Evolutionary conservation across 495 filamentous ascomycete species (phyloP), one percentile per base, ranked within the genome.

Genomic region (Podospora anserina): DNA sequence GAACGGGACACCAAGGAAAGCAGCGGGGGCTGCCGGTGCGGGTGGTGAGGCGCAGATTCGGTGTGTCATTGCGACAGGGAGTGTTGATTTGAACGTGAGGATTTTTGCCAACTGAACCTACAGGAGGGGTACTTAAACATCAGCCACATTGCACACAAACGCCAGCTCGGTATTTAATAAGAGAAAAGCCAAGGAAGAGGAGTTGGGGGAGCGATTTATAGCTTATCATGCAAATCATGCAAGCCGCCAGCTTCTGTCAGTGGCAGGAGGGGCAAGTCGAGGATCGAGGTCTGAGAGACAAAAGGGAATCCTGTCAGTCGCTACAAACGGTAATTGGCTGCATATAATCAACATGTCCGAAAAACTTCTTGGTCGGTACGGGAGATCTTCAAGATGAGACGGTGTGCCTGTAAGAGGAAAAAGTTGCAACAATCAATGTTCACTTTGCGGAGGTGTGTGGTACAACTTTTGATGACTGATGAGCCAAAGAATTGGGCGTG

Each of bases 41-140:
- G 72, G 72, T 1, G 81, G 82, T 26, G 82, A 82, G 19, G 76
- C 81, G 7, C 83, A 86, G 67, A 85, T 88, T 55, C 80, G 86
- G 60, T 88, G 87, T 68, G 86, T 89, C 58, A 84, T 89, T 66
- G 87, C 87, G 15, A 89, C 87, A 18, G 87, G 87, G 13, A 86
- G 86, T 68, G 87, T 88, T 59, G 87, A 89, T 72, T 75, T 84
- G 75, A 88, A 84, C 56, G 82, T 89, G 66, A 78, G 86, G 68
- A 82, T 89, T 62, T 89, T 88, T 78, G 86, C 87, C 59, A 84
- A 85, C 70, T 85, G 71, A 79, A 26, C 56, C 18, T 19, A 16
- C 26, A 61, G 7, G 28, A n/a, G 55, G 15, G 26, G 28, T 15
- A 20, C 55, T 23, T 19, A 20, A 16, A 49, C 28, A 63, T 49